Conservation (phyloP, 192 early-diverging fungal species). For the Polychytrium aggregatum region DNA sequence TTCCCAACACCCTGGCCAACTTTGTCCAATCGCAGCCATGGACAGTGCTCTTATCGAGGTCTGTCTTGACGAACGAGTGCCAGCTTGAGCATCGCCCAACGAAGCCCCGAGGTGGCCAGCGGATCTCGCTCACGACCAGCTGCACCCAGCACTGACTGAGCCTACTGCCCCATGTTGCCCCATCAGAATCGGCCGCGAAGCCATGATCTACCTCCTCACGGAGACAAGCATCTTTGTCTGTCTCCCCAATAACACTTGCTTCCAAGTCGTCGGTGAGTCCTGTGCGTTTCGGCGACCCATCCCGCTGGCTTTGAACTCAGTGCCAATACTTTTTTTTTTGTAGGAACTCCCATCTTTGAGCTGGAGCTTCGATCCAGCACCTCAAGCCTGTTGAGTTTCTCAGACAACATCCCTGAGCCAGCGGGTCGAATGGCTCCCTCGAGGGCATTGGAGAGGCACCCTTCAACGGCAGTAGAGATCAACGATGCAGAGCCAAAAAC, state of each 20-base stretch:
- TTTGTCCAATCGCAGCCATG: slow-evolving; percentile 17
- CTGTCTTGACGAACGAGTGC: too few species aligned
- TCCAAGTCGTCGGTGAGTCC: slow-evolving; percentile 27
- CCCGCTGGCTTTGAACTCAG: not conserved
- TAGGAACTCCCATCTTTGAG: not conserved
- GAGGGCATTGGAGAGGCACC: too few species aligned
- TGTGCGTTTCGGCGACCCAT: not conserved
- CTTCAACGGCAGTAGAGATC: too few species aligned
- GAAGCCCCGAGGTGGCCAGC: too few species aligned
- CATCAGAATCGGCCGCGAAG: slow-evolving; percentile 26
- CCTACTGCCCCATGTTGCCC: too few species aligned
- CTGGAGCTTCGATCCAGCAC: slow-evolving; percentile 6
- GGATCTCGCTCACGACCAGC: too few species aligned
- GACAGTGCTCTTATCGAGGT: slow-evolving; percentile 22
- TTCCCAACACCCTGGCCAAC: slow-evolving; percentile 30
- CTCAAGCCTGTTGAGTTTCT: slow-evolving; percentile 2
- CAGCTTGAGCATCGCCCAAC: too few species aligned
- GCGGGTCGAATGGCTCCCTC: too few species aligned
- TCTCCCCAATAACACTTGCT: slow-evolving; percentile 14
- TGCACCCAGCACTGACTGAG: too few species aligned
- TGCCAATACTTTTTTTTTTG: not conserved
- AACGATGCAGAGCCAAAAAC: too few species aligned
- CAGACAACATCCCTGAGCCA: not conserved
- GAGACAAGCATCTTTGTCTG: slow-evolving; percentile 18
- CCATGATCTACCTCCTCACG: slow-evolving; percentile 27